A percentile compares a stretch with the other conserved stretches of the same genome.
These are phyloP conservation scores for Apiospora rasikravindrae DNA, from an alignment of 2,329 filamentous ascomycete genomes.

Conservation along the genomic window DNA sequence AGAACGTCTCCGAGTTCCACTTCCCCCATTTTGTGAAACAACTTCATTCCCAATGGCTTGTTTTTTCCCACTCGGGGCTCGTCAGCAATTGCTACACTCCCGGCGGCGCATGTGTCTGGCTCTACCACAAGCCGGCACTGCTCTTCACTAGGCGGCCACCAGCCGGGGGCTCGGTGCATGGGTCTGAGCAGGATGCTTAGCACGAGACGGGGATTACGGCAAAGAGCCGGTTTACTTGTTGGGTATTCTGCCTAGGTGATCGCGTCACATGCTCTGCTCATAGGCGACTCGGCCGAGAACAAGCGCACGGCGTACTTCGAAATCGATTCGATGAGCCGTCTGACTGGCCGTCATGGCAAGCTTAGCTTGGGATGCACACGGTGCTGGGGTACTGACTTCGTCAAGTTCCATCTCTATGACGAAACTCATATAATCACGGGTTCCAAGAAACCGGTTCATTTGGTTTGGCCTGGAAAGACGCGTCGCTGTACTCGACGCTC, in stretches of 20 bases:
- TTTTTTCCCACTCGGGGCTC: background rate
- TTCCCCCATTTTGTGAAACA: conserved; percentile 13
- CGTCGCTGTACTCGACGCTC: background rate
- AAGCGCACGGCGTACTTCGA: background rate
- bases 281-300: background rate
- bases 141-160: background rate
- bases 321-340: background rate
- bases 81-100: background rate
- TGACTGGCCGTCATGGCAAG: background rate
- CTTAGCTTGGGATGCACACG: background rate
- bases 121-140: background rate
- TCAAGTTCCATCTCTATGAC: background rate
- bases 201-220: background rate
- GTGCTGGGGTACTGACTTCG: background rate
- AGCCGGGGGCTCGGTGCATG: background rate
- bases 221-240: background rate
- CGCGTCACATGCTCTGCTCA: background rate
- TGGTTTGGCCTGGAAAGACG: background rate
- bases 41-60: background rate
- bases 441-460: background rate
- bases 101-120: background rate
- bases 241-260: background rate
- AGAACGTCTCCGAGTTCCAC: background rate
- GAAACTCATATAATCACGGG: background rate
- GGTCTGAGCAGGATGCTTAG: background rate